Evolutionary conservation across 768 basidiomycete genomes (phyloP), one percentile per base, ranked within the genome.

Genomic region (Galerina marginata): DNA sequence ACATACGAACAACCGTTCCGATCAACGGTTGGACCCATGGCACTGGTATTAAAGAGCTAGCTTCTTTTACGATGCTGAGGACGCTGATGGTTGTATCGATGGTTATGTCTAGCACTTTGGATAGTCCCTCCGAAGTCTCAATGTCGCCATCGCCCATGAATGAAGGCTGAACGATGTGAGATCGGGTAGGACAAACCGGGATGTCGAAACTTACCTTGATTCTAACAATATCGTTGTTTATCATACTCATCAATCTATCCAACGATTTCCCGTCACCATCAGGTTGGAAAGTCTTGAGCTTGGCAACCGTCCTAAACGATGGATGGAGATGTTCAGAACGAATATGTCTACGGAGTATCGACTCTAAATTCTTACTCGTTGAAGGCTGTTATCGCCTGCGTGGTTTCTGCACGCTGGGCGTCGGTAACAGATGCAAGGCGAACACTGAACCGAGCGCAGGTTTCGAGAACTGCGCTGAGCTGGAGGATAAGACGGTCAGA

Each of bases 31-130:
- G 52, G 9, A 54, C 38, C 39, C 36, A 54, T 6, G 52, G 52
- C 14, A 54, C 52, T 26, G 52, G 52, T 12, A 54, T 40, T 26
- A 54, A 43, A 26, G 52, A 54, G 39, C 52, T 54, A 10, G 52
- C 52, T 12, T n/a, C 16, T 15, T 54, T 38, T 23, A 25, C 38
- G 26, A 49, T 49, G 48, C 48, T 15, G 26, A 49, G 48, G 26
- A 49, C 26, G 25, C 11, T 49, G 48, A 48, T 26, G 48, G 48
- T 33, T 5, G 26, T 33, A 15, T 25, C 26, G 16, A 49, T 49
- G 10, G 48, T 33, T 5, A 49, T 25, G 15, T 49, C 48, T 16
- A 49, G 7, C 11, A 47, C 15, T 6, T 26, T 14, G 25, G 48
- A 25, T 10, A 49, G 26, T 33, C 29, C 23, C 11, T 49, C 48